These are phyloP conservation scores for Abelmoschus esculentus DNA, from an alignment of 345 rosid genomes.

Conservation along the genomic window DNA sequence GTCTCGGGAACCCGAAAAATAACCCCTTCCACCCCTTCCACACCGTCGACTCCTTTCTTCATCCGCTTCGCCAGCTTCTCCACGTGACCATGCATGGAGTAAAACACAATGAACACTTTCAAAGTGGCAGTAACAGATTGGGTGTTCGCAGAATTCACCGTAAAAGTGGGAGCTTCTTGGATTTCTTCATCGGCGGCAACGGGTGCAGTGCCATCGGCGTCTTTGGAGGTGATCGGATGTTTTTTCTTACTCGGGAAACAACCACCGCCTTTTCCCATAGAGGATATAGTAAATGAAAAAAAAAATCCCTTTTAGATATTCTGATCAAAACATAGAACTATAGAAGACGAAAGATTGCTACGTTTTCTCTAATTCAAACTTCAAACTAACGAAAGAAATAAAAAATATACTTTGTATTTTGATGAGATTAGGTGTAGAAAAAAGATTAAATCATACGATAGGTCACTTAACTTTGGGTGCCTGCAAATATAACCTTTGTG, in stretches of 20 bases:
- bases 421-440: too few species aligned
- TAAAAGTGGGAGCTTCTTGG: constrained; percentile 15
- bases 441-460: too few species aligned
- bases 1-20: constrained; percentile 61
- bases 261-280: constrained; percentile 69
- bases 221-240: constrained; percentile 26
- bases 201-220: constrained; percentile 33
- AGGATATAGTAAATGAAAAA: too few species aligned
- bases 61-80: constrained; percentile 54
- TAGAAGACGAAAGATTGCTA: too few species aligned
- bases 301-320: too few species aligned
- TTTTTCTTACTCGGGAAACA: constrained; percentile 91
- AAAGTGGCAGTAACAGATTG: constrained; percentile 20
- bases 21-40: constrained; percentile 48
- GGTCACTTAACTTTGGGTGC: too few species aligned
- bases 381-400: too few species aligned
- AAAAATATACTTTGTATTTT: too few species aligned
- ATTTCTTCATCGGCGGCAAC: constrained; percentile 29
- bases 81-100: constrained; percentile 76
- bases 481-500: too few species aligned
- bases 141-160: constrained; percentile 4
- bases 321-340: too few species aligned
- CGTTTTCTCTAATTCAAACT: too few species aligned
- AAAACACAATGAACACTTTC: constrained; percentile 44
- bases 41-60: constrained; percentile 57